Evolutionary conservation across 176 grass and related monocot genomes (phyloP).

Genomic region (Oryza rufipogon): DNA sequence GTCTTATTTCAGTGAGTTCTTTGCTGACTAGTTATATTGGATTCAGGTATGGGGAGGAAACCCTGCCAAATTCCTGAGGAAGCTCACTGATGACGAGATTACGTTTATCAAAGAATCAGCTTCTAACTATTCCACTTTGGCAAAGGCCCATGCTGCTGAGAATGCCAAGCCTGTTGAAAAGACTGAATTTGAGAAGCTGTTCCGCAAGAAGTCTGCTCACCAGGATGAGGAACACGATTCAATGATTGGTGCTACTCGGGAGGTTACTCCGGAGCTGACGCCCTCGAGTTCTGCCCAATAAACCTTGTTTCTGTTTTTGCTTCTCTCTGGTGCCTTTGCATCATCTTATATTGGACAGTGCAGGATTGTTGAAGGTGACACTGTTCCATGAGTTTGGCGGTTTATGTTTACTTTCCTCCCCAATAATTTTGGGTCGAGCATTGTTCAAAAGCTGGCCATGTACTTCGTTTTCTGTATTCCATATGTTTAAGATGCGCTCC

Average conservation of each 20-base stretch:
- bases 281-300: conserved; percentile 64
- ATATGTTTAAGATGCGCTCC: conserved; percentile 39
- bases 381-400: conserved; percentile 48
- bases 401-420: conserved; percentile 55
- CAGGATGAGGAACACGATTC: conserved; percentile 71
- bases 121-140: conserved; percentile 72
- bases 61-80: conserved; percentile 89
- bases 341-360: conserved; percentile 39
- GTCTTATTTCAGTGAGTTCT: conserved; percentile 21
- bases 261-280: conserved; percentile 60
- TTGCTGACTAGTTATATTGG: conserved; percentile 37
- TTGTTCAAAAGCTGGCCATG: conserved; percentile 65
- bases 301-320: conserved; percentile 19
- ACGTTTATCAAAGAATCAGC: conserved; percentile 79
- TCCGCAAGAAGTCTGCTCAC: conserved; percentile 72
- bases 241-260: conserved; percentile 52
- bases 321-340: conserved; percentile 31
- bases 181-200: conserved; percentile 73
- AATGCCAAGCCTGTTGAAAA: conserved; percentile 81
- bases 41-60: conserved; percentile 96
- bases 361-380: conserved; percentile 43
- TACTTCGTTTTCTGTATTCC: conserved; percentile 49
- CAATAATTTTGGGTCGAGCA: conserved; percentile 80
- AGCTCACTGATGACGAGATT: conserved; percentile 75
- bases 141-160: conserved; percentile 73